These are phyloP conservation scores for Colletotrichum spinosum DNA, from an alignment of 2,329 filamentous ascomycete genomes.

Conservation along the genomic window DNA sequence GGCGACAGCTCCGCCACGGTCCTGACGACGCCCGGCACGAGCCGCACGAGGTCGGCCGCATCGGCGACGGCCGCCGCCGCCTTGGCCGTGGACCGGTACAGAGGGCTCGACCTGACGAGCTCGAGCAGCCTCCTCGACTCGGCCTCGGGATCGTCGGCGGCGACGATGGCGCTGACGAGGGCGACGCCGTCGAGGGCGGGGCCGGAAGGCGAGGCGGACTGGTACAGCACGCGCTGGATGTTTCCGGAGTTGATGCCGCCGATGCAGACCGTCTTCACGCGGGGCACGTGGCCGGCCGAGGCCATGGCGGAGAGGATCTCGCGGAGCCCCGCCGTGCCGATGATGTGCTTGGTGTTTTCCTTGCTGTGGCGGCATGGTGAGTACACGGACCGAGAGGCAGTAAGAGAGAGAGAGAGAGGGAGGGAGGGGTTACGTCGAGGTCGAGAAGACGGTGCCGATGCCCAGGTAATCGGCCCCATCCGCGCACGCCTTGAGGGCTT, in stretches of 20 bases:
- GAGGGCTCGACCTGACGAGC: conserved; percentile 60
- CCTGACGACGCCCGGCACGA: conserved; percentile 61
- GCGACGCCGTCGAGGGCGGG: conserved; percentile 80
- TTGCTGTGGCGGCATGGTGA: conserved; percentile 66
- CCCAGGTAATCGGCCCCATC: conserved; percentile 92
- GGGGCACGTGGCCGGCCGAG: conserved; percentile 52
- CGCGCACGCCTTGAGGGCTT: conserved; percentile 78
- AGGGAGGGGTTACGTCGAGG: conserved; percentile 72
- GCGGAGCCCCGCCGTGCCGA: conserved; percentile 78
- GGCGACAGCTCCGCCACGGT: conserved; percentile 74
- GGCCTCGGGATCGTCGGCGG: conserved; percentile 72
- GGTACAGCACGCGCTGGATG: conserved; percentile 78
- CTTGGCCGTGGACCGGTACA: conserved; percentile 41
- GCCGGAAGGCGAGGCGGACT: conserved; percentile 68
- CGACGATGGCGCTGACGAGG: conserved; percentile 89
- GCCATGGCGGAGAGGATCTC: conserved; percentile 73
- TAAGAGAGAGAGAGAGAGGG: neutral
- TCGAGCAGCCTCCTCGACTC: conserved; percentile 70
- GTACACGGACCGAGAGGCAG: neutral
- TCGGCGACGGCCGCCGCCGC: conserved; percentile 3
- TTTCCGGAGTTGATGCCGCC: conserved; percentile 88
- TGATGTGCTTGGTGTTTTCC: conserved; percentile 85
- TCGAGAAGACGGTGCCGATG: conserved; percentile 90
- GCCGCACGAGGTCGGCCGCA: conserved; percentile 40
- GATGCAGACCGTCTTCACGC: conserved; percentile 80